Evolutionary conservation across 2,329 filamentous ascomycete species (phyloP), one percentile per base, ranked within the genome.

Genomic region (Didymella segeticola): DNA sequence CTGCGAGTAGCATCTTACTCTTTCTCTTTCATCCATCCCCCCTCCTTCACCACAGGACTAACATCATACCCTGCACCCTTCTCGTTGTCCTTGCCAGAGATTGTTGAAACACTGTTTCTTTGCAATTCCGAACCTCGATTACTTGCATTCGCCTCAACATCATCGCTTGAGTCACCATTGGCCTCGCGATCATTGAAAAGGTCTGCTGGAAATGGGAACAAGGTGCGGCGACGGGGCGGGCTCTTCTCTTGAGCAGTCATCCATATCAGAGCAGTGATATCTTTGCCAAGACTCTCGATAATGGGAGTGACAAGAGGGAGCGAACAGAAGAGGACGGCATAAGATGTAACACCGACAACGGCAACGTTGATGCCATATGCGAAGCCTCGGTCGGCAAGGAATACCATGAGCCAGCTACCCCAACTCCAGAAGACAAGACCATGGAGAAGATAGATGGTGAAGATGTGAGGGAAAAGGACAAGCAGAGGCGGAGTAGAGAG

Each of bases 401-500:
- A 60, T 2, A 75, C 63, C 47, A 73, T 65, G 20, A 76, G 66
- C 67, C 71, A 77, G 25, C 67, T 66, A 19, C 75, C 75, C 56
- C 74, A 72, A 39, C 61, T 70, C 75, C 75, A 77, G 78, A 83
- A 70, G 64, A 82, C 53, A 63, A 81, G 46, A 30, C 79, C 79
- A 58, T 81, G 79, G 42, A 80, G 69, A 7, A 81, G 73, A 58
- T 81, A 81, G 47, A 81, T 78, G 30, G 77, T 80, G 64, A 80
- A 80, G 58, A 80, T 77, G 61, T 81, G 79, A 5, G 78, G 79
- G 63, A 80, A 80, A 15, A 80, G 62, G 37, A 73, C 66, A 5
- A 77, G 71, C 23, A 80, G 68, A 19, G 75, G 41, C 19, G 69
- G 73, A 4, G 71, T 64, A 3, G 75, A 77, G 2, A 81, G 66